phyloP scores from a whole-genome alignment of 2,329 filamentous ascomycete species.

The Macrophomina phaseolina region DNA sequence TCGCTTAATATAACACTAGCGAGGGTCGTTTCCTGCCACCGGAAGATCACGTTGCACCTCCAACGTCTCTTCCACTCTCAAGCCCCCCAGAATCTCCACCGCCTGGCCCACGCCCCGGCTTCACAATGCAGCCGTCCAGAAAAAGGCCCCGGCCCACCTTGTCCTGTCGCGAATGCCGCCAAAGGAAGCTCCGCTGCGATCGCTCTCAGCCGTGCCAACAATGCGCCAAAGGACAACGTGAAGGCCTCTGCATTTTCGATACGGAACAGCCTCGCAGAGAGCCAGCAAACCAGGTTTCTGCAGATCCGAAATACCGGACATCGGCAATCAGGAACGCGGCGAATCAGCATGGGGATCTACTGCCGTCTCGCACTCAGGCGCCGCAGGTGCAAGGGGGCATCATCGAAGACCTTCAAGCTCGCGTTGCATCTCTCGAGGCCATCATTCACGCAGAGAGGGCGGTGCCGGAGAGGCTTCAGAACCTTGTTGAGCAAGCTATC shows the following conservation, averaged over 20 bases:
- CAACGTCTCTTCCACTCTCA: too few relatives aligned
- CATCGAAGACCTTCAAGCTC: conserved; percentile 32
- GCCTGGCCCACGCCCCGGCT: too few relatives aligned
- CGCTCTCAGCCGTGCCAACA: conserved; percentile 35
- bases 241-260: conserved; percentile 31
- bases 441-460: conserved; percentile 22
- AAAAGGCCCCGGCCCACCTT: conserved; percentile 36
- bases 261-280: neutral
- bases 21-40: too few relatives aligned
- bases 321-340: neutral
- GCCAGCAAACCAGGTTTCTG: neutral
- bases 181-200: conserved; percentile 38
- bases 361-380: too few relatives aligned
- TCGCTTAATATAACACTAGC: too few relatives aligned
- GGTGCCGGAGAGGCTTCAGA: too few relatives aligned
- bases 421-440: conserved; percentile 34
- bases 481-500: neutral
- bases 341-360: too few relatives aligned
- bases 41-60: too few relatives aligned
- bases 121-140: neutral
- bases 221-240: conserved; percentile 29
- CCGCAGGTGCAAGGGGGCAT: neutral
- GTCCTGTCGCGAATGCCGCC: conserved; percentile 36
- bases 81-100: too few relatives aligned
- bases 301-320: too few relatives aligned